Conservation (phyloP, 2,329 filamentous ascomycete genomes). For the Botrytis fragariae region DNA sequence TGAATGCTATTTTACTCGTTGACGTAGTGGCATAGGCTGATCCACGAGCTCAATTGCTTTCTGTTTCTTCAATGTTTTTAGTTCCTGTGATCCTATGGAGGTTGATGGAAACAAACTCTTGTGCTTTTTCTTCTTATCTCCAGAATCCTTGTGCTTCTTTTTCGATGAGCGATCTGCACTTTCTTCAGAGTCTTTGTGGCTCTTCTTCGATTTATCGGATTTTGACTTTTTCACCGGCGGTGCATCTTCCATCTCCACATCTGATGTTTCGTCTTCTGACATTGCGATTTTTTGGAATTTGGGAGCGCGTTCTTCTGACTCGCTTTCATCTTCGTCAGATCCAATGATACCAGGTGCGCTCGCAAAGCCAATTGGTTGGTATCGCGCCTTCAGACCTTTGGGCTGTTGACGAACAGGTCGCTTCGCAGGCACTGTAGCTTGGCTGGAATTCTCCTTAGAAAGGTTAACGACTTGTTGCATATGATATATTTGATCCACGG, state of each 20-base stretch:
- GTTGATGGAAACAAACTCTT: conserved; percentile 23
- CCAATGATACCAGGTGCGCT: conserved; percentile 45
- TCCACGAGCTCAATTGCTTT: background rate
- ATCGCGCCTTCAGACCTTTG: conserved; percentile 64
- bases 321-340: conserved; percentile 24
- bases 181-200: conserved; percentile 19
- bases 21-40: conserved; percentile 1
- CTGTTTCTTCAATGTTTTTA: conserved; percentile 8
- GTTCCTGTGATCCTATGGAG: background rate
- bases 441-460: conserved; percentile 21
- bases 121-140: conserved; percentile 30
- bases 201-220: conserved; percentile 16
- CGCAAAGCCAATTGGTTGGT: conserved; percentile 61
- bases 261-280: conserved; percentile 16
- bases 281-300: conserved; percentile 7
- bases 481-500: conserved; percentile 60
- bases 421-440: conserved; percentile 47
- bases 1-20: background rate
- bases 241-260: conserved; percentile 28
- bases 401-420: conserved; percentile 62
- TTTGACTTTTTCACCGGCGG: conserved; percentile 18
- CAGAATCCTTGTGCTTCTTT: conserved; percentile 30
- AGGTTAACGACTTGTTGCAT: conserved; percentile 62
- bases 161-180: conserved; percentile 24
- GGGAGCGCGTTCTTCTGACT: conserved; percentile 26